A percentile compares a stretch with the other conserved stretches of the same genome.
Conservation (phyloP, 2,329 filamentous ascomycete genomes). For the Paecilomyces formosus region DNA sequence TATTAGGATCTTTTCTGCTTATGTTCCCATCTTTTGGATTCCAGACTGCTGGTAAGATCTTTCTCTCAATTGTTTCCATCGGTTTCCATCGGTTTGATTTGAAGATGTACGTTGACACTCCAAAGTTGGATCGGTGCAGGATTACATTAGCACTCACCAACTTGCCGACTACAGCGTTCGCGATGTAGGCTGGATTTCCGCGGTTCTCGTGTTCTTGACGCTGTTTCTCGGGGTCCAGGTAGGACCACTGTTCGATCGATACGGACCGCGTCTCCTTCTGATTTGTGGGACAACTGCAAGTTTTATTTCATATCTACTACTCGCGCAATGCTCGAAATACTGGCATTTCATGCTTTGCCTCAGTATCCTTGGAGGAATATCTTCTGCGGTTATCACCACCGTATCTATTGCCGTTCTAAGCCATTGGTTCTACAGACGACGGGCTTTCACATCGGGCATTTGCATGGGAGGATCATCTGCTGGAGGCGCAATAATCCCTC, state of each 20-base stretch:
- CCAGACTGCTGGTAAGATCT: conserved; percentile 29
- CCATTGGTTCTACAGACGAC: conserved; percentile 33
- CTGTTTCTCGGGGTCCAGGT: conserved; percentile 42
- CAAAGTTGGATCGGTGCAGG: conserved; percentile 41
- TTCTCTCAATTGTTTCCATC: neutral
- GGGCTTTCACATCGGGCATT: conserved; percentile 31
- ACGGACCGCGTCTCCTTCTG: conserved; percentile 37
- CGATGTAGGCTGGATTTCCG: conserved; percentile 45
- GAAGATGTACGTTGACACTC: neutral
- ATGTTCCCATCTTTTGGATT: conserved; percentile 40
- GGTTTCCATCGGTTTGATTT: no score
- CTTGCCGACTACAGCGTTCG: conserved; percentile 34
- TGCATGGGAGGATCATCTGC: conserved; percentile 33
- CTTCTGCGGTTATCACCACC: conserved; percentile 28
- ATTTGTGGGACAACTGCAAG: conserved; percentile 30
- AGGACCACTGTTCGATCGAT: conserved; percentile 43
- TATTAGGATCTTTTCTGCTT: conserved; percentile 26
- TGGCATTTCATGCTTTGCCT: conserved; percentile 43
- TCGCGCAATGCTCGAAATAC: conserved; percentile 41
- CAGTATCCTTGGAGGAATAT: conserved; percentile 25
- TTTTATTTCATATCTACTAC: conserved; percentile 36
- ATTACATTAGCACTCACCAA: conserved; percentile 41
- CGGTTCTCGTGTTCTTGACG: conserved; percentile 39
- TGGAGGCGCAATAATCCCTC: conserved; percentile 29
- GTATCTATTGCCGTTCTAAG: conserved; percentile 30